These are phyloP conservation scores for Nemania bipapillata DNA, from an alignment of 2,329 filamentous ascomycete genomes.

Conservation along the genomic window DNA sequence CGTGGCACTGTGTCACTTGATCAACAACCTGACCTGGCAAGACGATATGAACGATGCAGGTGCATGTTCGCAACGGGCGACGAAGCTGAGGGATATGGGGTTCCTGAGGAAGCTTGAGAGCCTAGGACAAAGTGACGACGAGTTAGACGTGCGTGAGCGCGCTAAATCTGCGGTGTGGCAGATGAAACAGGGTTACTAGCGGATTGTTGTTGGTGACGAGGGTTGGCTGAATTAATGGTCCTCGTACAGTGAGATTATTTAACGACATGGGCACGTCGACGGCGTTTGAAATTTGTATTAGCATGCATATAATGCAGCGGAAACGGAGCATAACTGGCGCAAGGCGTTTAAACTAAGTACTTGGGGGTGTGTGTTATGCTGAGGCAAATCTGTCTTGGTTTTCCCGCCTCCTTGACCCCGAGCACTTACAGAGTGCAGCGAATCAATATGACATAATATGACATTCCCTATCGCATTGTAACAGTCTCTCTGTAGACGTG, in stretches of 20 bases:
- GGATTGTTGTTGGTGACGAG: neutral
- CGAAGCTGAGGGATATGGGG: constrained; percentile 76
- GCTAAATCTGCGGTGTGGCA: constrained; percentile 83
- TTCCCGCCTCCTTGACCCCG: neutral
- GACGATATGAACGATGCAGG: constrained; percentile 76
- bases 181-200: constrained; percentile 62
- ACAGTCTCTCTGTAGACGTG: neutral
- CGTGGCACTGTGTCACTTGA: constrained; percentile 80
- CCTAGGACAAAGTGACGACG: constrained; percentile 72
- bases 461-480: neutral
- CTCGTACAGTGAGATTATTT: constrained; percentile 19
- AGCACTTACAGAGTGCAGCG: neutral
- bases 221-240: constrained; percentile 9
- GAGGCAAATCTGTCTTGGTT: neutral
- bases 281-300: constrained; percentile 29
- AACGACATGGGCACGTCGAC: constrained; percentile 20
- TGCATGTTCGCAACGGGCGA: constrained; percentile 73
- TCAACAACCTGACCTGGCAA: constrained; percentile 85
- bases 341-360: constrained; percentile 21
- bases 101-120: constrained; percentile 73
- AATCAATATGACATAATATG: neutral
- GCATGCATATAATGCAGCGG: constrained; percentile 26
- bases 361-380: neutral
- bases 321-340: constrained; percentile 32
- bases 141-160: constrained; percentile 84